These are phyloP conservation scores for Alectoria sarmentosa DNA, from an alignment of 495 filamentous ascomycete genomes.

Conservation along the genomic window DNA sequence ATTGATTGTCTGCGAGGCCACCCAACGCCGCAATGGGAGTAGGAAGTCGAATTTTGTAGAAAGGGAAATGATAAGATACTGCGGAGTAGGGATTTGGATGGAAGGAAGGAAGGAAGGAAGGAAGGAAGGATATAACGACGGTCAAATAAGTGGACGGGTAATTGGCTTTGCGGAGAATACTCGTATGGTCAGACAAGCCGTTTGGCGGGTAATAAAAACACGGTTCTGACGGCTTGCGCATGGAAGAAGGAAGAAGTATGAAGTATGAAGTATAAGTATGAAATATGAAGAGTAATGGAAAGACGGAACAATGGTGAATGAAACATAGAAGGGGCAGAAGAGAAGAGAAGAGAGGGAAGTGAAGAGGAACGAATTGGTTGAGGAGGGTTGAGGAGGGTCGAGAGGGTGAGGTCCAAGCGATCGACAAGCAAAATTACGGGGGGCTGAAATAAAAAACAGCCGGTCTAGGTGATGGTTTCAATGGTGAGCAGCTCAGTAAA, in stretches of 20 bases:
- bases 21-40: neutral
- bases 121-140: conserved; percentile 15
- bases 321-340: neutral
- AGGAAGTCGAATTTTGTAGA: neutral
- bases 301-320: neutral
- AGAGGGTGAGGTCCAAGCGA: neutral
- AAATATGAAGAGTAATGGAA: neutral
- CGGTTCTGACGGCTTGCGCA: conserved; percentile 16
- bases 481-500: neutral
- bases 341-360: neutral
- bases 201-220: conserved; percentile 12
- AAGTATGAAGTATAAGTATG: neutral
- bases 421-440: conserved; percentile 12
- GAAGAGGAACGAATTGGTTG: neutral
- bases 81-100: neutral
- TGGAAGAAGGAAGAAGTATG: neutral
- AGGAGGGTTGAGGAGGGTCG: neutral
- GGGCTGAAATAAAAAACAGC: conserved; percentile 5
- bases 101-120: too few relatives aligned
- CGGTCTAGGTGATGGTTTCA: neutral
- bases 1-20: neutral
- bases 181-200: neutral
- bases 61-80: conserved; percentile 1
- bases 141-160: conserved; percentile 17
- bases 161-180: conserved; percentile 15